Percentiles rank a stretch among this genome's conserved stretches.
These are phyloP conservation scores for Lactarius sanguifluus DNA, from an alignment of 768 basidiomycete species.

Conservation along the genomic window DNA sequence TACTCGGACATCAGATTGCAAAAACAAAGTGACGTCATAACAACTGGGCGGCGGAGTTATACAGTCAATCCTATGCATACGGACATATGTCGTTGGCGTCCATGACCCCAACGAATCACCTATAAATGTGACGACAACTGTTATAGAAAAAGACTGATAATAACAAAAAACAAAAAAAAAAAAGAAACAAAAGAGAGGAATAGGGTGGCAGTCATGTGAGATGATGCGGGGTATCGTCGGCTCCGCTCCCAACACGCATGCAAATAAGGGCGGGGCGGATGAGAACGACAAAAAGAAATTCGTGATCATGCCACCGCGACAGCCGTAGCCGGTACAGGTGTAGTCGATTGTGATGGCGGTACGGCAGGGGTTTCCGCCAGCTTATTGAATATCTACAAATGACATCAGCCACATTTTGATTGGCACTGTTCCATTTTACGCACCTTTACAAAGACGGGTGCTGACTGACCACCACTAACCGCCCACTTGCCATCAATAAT, in stretches of 20 bases:
- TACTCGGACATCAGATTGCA: not conserved
- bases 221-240: constrained; percentile 23
- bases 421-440: constrained; percentile 25
- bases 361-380: constrained; percentile 16
- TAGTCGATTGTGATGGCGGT: constrained; percentile 21
- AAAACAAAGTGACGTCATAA: constrained; percentile 13
- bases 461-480: constrained; percentile 68
- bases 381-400: constrained; percentile 28
- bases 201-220: constrained; percentile 8
- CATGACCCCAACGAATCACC: constrained; percentile 8
- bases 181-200: not conserved
- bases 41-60: not conserved
- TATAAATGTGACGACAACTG: constrained; percentile 5
- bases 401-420: not conserved
- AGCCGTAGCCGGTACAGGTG: constrained; percentile 19
- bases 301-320: constrained; percentile 24
- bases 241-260: constrained; percentile 8
- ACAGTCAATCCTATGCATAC: not conserved
- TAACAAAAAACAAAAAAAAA: not conserved
- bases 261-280: constrained; percentile 1
- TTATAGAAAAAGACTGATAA: not conserved
- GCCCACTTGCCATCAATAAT: constrained; percentile 80
- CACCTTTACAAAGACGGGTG: constrained; percentile 70
- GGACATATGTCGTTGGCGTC: not conserved
- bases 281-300: not conserved